A percentile compares a stretch with the other conserved stretches of the same genome.
phyloP scores from a whole-genome alignment of 139 green algal species.

The Tetradesmus lagerheimii region DNA sequence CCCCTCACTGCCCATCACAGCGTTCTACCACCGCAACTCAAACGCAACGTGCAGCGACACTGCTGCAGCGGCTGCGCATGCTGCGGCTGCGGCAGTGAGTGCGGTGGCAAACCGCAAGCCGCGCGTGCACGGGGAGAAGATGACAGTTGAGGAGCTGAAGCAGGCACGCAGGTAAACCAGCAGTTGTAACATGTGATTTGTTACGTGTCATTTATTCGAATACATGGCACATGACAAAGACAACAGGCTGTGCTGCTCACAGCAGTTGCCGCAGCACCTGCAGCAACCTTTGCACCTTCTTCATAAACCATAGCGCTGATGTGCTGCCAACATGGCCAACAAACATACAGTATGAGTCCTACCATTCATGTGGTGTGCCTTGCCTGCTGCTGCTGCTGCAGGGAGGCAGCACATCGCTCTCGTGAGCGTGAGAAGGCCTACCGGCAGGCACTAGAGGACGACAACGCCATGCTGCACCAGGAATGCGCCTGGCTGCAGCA shows the following conservation, averaged over 20 bases:
- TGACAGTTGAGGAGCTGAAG: background rate
- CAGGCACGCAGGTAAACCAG: background rate
- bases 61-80: background rate
- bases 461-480: background rate
- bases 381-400: background rate
- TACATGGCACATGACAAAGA: no score
- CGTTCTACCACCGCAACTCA: background rate
- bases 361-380: no score
- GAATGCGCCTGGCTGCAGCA: background rate
- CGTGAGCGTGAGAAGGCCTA: background rate
- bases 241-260: no score
- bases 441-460: background rate
- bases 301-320: no score
- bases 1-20: background rate
- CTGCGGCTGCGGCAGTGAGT: background rate
- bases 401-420: background rate
- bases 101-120: background rate
- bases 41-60: background rate
- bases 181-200: no score
- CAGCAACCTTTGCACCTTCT: no score
- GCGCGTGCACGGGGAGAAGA: background rate
- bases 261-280: no score
- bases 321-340: no score
- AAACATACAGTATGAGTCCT: no score
- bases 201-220: no score